These are phyloP conservation scores for Sporothrix pseudoabietina DNA, from an alignment of 2,329 filamentous ascomycete species.

Conservation along the genomic window DNA sequence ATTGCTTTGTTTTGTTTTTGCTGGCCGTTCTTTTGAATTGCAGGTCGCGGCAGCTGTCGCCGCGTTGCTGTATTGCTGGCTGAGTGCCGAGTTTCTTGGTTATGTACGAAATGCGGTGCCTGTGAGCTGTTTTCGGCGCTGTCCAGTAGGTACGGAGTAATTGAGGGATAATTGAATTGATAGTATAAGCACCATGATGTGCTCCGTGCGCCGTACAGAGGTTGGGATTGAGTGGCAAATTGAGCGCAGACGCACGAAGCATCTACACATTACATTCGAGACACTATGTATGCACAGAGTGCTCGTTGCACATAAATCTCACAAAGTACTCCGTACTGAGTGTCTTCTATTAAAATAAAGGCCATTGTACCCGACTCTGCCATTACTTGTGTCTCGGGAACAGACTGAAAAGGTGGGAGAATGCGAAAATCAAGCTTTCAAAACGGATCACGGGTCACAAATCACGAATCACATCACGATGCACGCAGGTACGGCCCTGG, in stretches of 20 bases:
- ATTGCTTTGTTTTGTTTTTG: not conserved
- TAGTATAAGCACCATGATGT: not conserved
- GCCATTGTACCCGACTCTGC: too few species aligned
- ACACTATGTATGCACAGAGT: too few species aligned
- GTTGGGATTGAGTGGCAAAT: too few species aligned
- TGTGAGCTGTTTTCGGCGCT: not conserved
- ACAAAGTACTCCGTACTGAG: too few species aligned
- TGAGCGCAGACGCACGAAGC: too few species aligned
- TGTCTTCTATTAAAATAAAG: too few species aligned
- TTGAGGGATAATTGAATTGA: not conserved
- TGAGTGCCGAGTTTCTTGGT: not conserved
- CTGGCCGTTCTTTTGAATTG: not conserved
- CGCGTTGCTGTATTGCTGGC: not conserved
- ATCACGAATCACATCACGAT: not conserved
- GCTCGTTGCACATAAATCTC: too few species aligned
- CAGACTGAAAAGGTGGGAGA: not conserved
- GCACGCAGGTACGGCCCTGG: not conserved
- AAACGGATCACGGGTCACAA: not conserved
- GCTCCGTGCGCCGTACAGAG: not conserved
- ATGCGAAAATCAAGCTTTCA: not conserved
- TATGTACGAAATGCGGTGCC: not conserved
- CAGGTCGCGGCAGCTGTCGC: not conserved
- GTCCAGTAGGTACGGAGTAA: not conserved
- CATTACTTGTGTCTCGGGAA: too few species aligned
- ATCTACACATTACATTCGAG: too few species aligned